Evolutionary conservation across 164 flowering plant species (phyloP), one percentile per base, ranked within the genome.

Genomic region (Magnolia kwangsiensis): DNA sequence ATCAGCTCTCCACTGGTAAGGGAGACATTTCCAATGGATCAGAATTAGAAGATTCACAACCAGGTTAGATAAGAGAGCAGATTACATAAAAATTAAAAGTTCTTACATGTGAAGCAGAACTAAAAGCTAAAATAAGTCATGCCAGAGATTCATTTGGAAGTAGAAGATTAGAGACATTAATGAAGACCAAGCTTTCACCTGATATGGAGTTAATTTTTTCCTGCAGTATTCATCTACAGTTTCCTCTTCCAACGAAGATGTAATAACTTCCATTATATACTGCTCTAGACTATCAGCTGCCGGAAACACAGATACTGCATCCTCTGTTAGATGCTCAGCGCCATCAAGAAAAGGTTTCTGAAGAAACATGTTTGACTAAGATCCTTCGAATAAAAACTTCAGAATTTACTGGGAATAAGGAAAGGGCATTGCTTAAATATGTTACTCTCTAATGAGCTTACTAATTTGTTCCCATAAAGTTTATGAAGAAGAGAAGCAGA

Each of bases 291-390:
- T 83, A 86, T 91, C 94, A 77, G 99, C 97, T 71, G 95, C 94
- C 7, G 97, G 95, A 76, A 92, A 89, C 75, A 96, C 98, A 81
- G 94, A 88, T 49, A 89, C 94, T 51, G 88, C 95, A 86, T 96
- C 98, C 84, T 96, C 99, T 8, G 97, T 91, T 72, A 96, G 89
- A 83, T 96, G 97, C 70, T 94, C 97, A 78, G 87, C 92, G 63
- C 89, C 83, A 75, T 88, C 91, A 76, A 94, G 90, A 77, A 96
- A 94, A 65, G 99, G 99, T 89, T 91, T 96, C 99, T 96, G 92
- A 75, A 61, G 83, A 45, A 79, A 64, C 8, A 79, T 4, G 29
- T 63, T 65, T 64, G 19, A 68, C 76, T 80, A 78, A 82, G 75
- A 24, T 58, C 68, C 72, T 31, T 8, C 6, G 19, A 2, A 70